phyloP scores from a whole-genome alignment of 805 yeast species.

The Wickerhamiella galacta region DNA sequence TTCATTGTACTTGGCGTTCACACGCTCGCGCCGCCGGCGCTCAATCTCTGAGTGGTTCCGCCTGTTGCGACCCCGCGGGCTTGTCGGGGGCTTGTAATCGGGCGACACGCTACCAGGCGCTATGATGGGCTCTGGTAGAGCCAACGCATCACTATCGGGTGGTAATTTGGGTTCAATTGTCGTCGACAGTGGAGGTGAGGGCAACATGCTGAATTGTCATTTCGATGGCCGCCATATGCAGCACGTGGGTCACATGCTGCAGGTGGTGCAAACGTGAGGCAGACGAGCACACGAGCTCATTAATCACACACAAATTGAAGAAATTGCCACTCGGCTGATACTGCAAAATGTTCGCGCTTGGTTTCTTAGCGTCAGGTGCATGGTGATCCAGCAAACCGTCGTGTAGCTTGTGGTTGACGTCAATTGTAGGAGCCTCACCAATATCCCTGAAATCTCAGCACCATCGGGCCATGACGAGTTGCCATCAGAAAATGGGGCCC shows the following conservation, averaged over 20 bases:
- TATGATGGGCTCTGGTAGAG: background rate
- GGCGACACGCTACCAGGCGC: background rate
- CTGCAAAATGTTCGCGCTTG: background rate
- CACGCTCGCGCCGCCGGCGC: conserved; percentile 58
- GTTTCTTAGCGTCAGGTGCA: background rate
- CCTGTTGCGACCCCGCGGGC: conserved; percentile 1
- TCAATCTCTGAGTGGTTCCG: conserved; percentile 54
- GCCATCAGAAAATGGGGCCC: too few species aligned
- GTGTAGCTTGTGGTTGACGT: background rate
- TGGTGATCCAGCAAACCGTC: background rate
- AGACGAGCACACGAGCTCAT: background rate
- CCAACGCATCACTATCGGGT: background rate
- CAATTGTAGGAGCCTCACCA: background rate
- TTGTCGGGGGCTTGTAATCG: background rate
- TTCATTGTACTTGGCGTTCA: conserved; percentile 72
- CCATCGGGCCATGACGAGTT: background rate
- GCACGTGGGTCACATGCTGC: conserved; percentile 1
- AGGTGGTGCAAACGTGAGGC: background rate
- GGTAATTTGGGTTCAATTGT: background rate
- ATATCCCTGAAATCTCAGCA: background rate
- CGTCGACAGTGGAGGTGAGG: background rate
- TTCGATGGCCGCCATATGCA: background rate
- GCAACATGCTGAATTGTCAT: background rate
- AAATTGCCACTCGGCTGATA: background rate
- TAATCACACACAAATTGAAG: background rate